Conservation (phyloP, 2,329 filamentous ascomycete species). For the Exophiala viscosa region DNA sequence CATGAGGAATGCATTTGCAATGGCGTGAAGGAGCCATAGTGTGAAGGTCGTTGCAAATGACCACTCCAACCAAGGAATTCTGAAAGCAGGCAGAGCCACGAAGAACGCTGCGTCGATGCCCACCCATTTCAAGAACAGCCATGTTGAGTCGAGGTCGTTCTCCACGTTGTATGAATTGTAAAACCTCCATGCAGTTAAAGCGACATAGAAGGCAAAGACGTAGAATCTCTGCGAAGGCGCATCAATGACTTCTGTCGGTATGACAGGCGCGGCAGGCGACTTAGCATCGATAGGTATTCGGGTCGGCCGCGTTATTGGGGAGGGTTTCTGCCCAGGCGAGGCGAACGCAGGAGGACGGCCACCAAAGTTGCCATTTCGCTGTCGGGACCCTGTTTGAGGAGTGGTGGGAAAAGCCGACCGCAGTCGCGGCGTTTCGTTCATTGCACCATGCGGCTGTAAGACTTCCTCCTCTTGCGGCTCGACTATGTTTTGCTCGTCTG, state of each 20-base stretch:
- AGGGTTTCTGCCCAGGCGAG: constrained; percentile 13
- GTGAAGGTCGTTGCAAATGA: constrained; percentile 69
- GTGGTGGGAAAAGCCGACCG: constrained; percentile 78
- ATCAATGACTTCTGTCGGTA: constrained; percentile 78
- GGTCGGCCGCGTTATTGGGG: constrained; percentile 20
- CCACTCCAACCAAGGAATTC: constrained; percentile 96
- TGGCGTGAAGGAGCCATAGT: constrained; percentile 67
- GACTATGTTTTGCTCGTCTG: constrained; percentile 5
- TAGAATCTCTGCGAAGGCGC: constrained; percentile 89
- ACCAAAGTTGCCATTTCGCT: constrained; percentile 14
- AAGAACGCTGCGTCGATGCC: constrained; percentile 80
- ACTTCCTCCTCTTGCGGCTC: constrained; percentile 3
- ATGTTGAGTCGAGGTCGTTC: constrained; percentile 81
- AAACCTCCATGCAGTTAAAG: constrained; percentile 74
- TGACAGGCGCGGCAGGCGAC: constrained; percentile 56
- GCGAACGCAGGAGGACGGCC: constrained; percentile 8
- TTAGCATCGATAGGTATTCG: constrained; percentile 18
- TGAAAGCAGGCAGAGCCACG: constrained; percentile 78
- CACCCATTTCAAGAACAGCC: constrained; percentile 91
- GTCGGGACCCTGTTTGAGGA: constrained; percentile 45
- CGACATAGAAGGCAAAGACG: constrained; percentile 72
- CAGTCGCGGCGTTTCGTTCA: constrained; percentile 79
- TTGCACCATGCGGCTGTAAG: constrained; percentile 54
- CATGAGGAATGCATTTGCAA: constrained; percentile 83
- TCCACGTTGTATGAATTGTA: constrained; percentile 81